A percentile compares a stretch with the other conserved stretches of the same genome.
Evolutionary conservation across 2,329 filamentous ascomycete genomes (phyloP).

Genomic region (Trichoderma afroharzianum): DNA sequence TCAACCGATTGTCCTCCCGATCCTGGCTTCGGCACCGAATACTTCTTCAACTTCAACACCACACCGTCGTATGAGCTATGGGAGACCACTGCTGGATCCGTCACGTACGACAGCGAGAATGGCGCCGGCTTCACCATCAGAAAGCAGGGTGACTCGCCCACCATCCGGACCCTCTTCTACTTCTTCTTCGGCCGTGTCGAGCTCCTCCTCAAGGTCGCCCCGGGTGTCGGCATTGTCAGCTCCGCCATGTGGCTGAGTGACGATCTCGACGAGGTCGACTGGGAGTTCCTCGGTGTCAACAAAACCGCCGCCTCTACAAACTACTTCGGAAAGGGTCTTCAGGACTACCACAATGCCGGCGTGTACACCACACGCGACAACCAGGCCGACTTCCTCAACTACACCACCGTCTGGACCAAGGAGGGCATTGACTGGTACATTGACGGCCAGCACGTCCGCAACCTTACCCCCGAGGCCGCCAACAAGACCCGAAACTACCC

Average conservation of each 20-base stretch:
- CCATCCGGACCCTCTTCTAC: conserved; percentile 74
- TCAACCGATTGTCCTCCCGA: conserved; percentile 64
- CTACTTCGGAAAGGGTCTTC: conserved; percentile 73
- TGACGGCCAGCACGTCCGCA: conserved; percentile 63
- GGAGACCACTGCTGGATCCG: conserved; percentile 63
- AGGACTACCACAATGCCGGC: conserved; percentile 59
- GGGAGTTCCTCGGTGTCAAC: conserved; percentile 74
- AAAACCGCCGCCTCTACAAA: conserved; percentile 63
- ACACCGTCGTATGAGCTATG: conserved; percentile 59
- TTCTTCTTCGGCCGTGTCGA: conserved; percentile 83
- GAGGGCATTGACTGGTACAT: conserved; percentile 65
- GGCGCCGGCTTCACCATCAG: conserved; percentile 71
- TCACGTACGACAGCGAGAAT: conserved; percentile 57
- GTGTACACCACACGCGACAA: conserved; percentile 54
- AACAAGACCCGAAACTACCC: conserved; percentile 63
- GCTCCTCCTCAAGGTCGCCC: conserved; percentile 71
- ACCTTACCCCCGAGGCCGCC: conserved; percentile 57
- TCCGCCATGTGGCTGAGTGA: conserved; percentile 81
- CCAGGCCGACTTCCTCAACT: conserved; percentile 66
- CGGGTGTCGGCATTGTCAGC: conserved; percentile 72
- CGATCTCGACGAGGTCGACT: conserved; percentile 83
- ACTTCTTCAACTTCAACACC: conserved; percentile 62
- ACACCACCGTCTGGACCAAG: conserved; percentile 70
- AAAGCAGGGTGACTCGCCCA: conserved; percentile 70
- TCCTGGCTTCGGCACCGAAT: conserved; percentile 63